Evolutionary conservation across 1,284 basidiomycete species (phyloP), one percentile per base, ranked within the genome.

Genomic region (Ustilago shanxiensis): DNA sequence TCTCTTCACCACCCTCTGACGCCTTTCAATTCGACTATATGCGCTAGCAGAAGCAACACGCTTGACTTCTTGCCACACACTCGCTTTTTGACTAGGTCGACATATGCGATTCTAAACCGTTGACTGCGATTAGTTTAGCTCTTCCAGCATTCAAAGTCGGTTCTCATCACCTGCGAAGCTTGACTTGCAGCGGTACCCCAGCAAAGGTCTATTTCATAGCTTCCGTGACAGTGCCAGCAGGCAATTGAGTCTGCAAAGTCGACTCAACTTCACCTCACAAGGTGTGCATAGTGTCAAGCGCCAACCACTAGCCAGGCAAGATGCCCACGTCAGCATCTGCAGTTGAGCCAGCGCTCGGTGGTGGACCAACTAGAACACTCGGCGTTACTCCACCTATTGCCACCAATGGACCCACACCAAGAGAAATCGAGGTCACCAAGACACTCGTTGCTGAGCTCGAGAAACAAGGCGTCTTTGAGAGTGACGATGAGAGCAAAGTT

Each of bases 401-500:
- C 62, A 72, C 84, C 24, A 81, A 77, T 45, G 81, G 80, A 29
- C 85, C 85, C 11, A 86, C 85, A 9, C 65, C 71, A 41, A 67
- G 74, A 47, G 85, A 86, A 57, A 69, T 82, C 58, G 85, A 84
- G 59, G 79, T 97, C n/a, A 97, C 95, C 1, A 87, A 90, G 37
- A 92, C 92, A 39, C 89, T 95, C 75, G 93, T 94, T 92, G 91
- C 93, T 61, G 96, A 99, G 87, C 90, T 99, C 16, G 90, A 91
- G 79, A 88, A 90, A 60, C 92, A 97, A 84, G 92, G 93, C 68
- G 93, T 92, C 14, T 97, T 98, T 87, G 96, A 98, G 87, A 92
- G 89, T 51, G 92, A 95, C 77, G 92, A 95, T 65, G 95, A 98
- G 87, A 90, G 93, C 35, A 91, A 92, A 86, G 92, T 91, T 72